phyloP scores from a whole-genome alignment of 2,329 filamentous ascomycete species.

The Coniosporium tulheliwenetii region DNA sequence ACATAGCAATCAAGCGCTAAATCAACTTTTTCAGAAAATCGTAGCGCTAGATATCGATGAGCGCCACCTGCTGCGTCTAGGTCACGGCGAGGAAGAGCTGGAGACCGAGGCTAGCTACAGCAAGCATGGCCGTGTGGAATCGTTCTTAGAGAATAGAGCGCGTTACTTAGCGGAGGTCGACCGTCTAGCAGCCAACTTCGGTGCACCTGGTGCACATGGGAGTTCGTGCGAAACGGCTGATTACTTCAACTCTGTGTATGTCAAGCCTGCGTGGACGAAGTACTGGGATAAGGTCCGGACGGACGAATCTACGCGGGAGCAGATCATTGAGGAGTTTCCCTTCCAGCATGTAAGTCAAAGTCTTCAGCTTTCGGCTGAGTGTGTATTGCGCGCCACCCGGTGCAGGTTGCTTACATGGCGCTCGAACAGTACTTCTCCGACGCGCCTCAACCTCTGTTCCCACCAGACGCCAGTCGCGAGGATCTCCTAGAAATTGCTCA shows the following conservation, averaged over 20 bases:
- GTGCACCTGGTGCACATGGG: slow-evolving; percentile 83
- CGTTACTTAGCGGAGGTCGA: slow-evolving; percentile 69
- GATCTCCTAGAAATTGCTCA: slow-evolving; percentile 58
- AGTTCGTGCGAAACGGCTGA: slow-evolving; percentile 93
- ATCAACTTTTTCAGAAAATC: slow-evolving; percentile 96
- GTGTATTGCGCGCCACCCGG: too few relatives aligned
- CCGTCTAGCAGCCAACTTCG: slow-evolving; percentile 69
- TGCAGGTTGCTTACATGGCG: too few relatives aligned
- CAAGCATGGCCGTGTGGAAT: slow-evolving; percentile 89
- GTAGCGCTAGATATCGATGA: slow-evolving; percentile 92
- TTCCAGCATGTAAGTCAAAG: slow-evolving; percentile 40
- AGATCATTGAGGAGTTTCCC: slow-evolving; percentile 63
- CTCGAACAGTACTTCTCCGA: slow-evolving; percentile 56
- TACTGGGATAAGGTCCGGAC: slow-evolving; percentile 54
- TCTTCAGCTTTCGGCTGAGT: too few relatives aligned
- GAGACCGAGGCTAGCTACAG: slow-evolving; percentile 76
- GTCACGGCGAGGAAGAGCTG: slow-evolving; percentile 89
- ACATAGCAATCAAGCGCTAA: slow-evolving; percentile 94
- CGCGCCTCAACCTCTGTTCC: slow-evolving; percentile 74
- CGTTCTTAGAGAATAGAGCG: slow-evolving; percentile 77
- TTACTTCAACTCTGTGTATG: slow-evolving; percentile 88
- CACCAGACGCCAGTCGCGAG: slow-evolving; percentile 47
- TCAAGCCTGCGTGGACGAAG: slow-evolving; percentile 75
- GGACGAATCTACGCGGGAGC: slow-evolving; percentile 38
- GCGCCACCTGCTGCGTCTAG: slow-evolving; percentile 78